Percentiles rank a stretch among this genome's conserved stretches.
phyloP scores from a whole-genome alignment of 306 rosid species.

The Medicago arabica region DNA sequence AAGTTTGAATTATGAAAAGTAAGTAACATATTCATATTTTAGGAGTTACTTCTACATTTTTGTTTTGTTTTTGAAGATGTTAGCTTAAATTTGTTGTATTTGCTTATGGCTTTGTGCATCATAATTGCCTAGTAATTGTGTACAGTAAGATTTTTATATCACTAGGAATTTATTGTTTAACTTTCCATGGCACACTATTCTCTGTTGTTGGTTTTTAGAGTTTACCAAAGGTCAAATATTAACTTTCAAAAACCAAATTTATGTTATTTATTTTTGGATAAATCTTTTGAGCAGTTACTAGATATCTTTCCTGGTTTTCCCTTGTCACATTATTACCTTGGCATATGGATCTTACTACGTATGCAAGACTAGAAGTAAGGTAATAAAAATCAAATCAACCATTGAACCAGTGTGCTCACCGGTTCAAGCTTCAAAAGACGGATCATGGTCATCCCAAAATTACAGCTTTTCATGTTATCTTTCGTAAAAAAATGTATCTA shows the following conservation, averaged over 20 bases:
- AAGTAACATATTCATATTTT: neutral
- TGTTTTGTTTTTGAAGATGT: neutral
- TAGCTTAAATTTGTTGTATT: neutral
- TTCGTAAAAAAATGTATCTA: too few species aligned
- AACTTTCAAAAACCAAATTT: neutral
- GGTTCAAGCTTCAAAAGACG: neutral
- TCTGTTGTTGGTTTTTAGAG: neutral
- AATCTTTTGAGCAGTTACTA: neutral
- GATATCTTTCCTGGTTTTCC: neutral
- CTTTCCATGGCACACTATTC: neutral
- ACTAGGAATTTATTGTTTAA: neutral
- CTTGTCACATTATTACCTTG: neutral
- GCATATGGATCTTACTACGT: neutral
- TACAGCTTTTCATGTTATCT: too few species aligned
- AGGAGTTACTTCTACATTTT: neutral
- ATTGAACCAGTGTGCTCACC: neutral
- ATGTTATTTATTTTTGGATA: neutral
- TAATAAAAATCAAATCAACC: neutral
- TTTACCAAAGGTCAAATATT: neutral
- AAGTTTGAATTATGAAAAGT: neutral
- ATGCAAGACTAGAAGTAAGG: neutral
- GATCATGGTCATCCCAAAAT: neutral
- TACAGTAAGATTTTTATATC: neutral
- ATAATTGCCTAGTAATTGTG: slow-evolving; percentile 7
- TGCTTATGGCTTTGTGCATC: neutral